Base-by-base conservation (phyloP, 2,329 filamentous ascomycete genomes). In the Dichotomopilus funicola region DNA sequence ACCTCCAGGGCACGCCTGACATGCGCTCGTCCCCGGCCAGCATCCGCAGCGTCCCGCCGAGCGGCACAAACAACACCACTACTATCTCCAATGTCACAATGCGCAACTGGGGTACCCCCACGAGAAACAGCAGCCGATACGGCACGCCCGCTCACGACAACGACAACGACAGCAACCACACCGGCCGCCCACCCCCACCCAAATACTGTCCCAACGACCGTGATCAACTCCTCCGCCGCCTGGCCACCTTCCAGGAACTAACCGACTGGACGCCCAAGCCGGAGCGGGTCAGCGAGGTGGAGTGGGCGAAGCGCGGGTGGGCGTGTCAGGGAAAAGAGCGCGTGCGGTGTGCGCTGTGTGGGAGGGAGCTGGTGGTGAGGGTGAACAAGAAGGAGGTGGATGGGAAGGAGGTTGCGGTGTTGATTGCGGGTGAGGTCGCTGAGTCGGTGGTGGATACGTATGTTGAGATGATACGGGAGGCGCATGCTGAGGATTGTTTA, bases 291-390 rank as follows among this genome's bases (percentile, higher is more conserved):
- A 90, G 84, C 67, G 94, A 97, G 72, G 85, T 96, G 6, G 87
- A 91, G 69, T 99, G 94, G 94, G 91, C 91, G 0, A 96, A 92
- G 75, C 78, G 88, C 56, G 92, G 92, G 0, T 99, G 94, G 92
- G 78, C 86, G 4, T 96, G 92, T 65, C 83, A 87, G 46, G 87
- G 87, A 63, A 84, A 85, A 61, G 91, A 95, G 71, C 88, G 88
- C 4, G 89, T 97, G 12, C 83, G 85, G 13, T 99, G 94, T 68
- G 85, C 87, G 42, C 83, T 91, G 2, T 99, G 94, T 66, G 86
- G 87, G 66, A 86, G 87, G 64, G 88, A 95, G 64, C 77, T 96
- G 42, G 81, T 94, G 4, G 88, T 97, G 51, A 90, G 88, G 71
- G 75, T 95, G 37, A 85, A 81, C 64, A 78, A 78, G 53, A 82